These are phyloP conservation scores for Starmerella bacillaris DNA, from an alignment of 805 yeast genomes.

Conservation along the genomic window DNA sequence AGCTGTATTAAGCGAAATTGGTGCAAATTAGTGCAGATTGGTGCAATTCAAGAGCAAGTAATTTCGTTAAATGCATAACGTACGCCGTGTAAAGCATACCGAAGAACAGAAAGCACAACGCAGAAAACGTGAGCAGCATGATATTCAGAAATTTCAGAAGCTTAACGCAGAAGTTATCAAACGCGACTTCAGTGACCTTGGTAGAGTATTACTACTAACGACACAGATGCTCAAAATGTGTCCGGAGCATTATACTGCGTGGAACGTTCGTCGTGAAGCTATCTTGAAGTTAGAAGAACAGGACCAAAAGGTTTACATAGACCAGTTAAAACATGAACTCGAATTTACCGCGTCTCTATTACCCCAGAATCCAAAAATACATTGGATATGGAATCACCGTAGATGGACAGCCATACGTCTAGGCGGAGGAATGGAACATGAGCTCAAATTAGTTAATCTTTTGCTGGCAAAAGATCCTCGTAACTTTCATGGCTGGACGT, in stretches of 20 bases:
- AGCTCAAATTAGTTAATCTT: constrained; percentile 49
- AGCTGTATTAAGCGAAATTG: no score
- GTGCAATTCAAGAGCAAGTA: no score
- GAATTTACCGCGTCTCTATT: constrained; percentile 40
- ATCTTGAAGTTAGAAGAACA: constrained; percentile 9
- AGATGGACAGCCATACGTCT: constrained; percentile 48
- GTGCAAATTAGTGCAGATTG: no score
- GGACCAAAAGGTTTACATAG: not conserved
- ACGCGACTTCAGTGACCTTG: constrained; percentile 28
- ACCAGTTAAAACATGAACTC: constrained; percentile 38
- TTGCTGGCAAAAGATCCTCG: constrained; percentile 57
- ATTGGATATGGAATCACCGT: constrained; percentile 95
- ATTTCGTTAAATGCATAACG: constrained; percentile 51
- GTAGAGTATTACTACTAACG: constrained; percentile 25
- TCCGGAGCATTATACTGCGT: constrained; percentile 74
- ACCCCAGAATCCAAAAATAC: constrained; percentile 63
- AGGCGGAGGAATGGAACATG: constrained; percentile 24
- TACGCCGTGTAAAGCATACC: constrained; percentile 40
- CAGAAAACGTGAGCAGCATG: constrained; percentile 38
- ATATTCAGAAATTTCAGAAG: constrained; percentile 37
- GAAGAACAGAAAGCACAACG: constrained; percentile 39
- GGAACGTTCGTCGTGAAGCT: constrained; percentile 71
- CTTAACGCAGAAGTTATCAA: constrained; percentile 27
- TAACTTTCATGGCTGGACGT: constrained; percentile 93
- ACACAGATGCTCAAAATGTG: constrained; percentile 42